A percentile compares a stretch with the other conserved stretches of the same genome.
phyloP scores from a whole-genome alignment of 108 stramenopile genomes.

The Conticribra weissflogii region DNA sequence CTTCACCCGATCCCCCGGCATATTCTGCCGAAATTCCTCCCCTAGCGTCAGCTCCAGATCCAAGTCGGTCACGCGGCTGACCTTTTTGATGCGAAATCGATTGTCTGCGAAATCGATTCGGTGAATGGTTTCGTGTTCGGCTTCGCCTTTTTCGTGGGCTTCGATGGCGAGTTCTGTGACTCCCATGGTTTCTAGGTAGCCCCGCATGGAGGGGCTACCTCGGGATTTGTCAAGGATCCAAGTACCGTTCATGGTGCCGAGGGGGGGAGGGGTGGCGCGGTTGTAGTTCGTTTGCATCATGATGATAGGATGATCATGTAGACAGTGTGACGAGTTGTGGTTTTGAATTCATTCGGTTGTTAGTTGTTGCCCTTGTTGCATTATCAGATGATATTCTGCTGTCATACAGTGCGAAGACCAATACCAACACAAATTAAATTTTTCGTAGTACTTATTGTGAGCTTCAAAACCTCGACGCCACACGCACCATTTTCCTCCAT shows the following conservation, averaged over 20 bases:
- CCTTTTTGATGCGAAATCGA: conserved; percentile 65
- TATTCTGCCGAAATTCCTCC: conserved; percentile 48
- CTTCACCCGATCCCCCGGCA: conserved; percentile 77
- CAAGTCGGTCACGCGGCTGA: conserved; percentile 82
- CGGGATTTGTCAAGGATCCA: conserved; percentile 84
- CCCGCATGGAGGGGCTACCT: conserved; percentile 76
- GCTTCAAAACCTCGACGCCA: no score
- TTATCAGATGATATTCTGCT: no score
- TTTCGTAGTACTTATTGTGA: no score
- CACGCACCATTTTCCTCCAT: no score
- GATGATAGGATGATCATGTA: background rate
- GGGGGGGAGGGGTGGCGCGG: conserved; percentile 12
- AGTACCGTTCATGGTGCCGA: conserved; percentile 62
- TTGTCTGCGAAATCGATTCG: conserved; percentile 52
- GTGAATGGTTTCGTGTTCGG: conserved; percentile 77
- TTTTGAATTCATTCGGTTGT: no score
- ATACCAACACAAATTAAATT: no score
- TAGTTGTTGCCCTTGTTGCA: no score
- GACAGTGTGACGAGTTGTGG: background rate
- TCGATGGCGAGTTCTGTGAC: conserved; percentile 83
- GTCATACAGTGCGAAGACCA: no score
- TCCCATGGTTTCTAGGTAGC: conserved; percentile 79
- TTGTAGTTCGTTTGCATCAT: background rate
- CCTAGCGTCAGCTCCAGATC: conserved; percentile 66
- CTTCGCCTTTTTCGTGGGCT: conserved; percentile 87